Conservation (phyloP, 1,139 yeast species). For the Geotrichum carabidarum region DNA sequence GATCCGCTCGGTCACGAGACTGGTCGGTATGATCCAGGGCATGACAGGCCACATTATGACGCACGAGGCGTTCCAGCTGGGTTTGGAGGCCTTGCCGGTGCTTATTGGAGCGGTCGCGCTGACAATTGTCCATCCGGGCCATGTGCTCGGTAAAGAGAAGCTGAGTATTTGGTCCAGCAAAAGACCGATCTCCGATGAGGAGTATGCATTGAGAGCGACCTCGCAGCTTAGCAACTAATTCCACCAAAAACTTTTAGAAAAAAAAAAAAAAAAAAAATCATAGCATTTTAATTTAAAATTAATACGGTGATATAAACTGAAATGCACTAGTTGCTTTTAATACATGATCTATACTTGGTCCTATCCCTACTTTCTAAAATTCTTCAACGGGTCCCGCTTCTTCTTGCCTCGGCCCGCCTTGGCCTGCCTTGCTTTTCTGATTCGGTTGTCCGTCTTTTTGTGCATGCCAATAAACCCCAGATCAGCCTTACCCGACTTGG, state of each 20-base stretch:
- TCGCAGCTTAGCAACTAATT: not conserved
- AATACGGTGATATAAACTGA: not conserved
- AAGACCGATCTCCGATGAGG: not conserved
- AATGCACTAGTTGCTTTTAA: not conserved
- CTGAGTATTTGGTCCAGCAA: not conserved
- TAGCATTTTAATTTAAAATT: not conserved
- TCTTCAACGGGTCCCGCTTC: slow-evolving; percentile 68
- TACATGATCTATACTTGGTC: too few relatives aligned
- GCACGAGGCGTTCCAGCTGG: slow-evolving; percentile 68
- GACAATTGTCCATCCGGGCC: slow-evolving; percentile 59
- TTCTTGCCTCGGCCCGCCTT: slow-evolving; percentile 38
- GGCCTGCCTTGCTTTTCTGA: slow-evolving; percentile 43
- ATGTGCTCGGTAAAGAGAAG: not conserved
- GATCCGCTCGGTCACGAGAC: slow-evolving; percentile 71
- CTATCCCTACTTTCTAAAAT: slow-evolving; percentile 37
- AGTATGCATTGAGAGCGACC: not conserved
- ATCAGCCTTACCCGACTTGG: slow-evolving; percentile 38
- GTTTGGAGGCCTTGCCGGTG: slow-evolving; percentile 73
- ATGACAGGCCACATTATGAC: slow-evolving; percentile 62
- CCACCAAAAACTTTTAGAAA: not conserved
- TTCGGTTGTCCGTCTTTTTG: slow-evolving; percentile 45
- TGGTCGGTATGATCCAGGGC: slow-evolving; percentile 71
- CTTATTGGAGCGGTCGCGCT: slow-evolving; percentile 43
- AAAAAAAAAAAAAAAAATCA: too few relatives aligned
- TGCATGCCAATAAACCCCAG: slow-evolving; percentile 76